A percentile compares a stretch with the other conserved stretches of the same genome.
phyloP scores from a whole-genome alignment of 225 moss, liverwort and hornwort genomes.

The Sphagnum contortum region DNA sequence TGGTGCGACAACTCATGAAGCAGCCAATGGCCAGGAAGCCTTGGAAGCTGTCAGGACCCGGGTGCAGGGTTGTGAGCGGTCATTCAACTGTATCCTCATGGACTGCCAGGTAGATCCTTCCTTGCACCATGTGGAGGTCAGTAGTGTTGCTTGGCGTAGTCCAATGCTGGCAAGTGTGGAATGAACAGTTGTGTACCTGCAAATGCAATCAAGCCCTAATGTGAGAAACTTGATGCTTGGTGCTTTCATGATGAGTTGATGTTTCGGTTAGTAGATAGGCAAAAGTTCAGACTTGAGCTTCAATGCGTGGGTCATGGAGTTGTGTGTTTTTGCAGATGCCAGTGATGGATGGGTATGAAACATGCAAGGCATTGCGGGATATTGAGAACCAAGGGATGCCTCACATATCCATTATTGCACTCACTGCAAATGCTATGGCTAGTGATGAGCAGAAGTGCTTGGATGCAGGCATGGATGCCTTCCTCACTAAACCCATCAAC shows the following conservation, averaged over 20 bases:
- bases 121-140: neutral
- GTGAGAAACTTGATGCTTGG: neutral
- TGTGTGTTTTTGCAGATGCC: slow-evolving; percentile 55
- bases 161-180: too few relatives aligned
- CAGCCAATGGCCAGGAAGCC: slow-evolving; percentile 55
- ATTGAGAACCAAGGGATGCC: slow-evolving; percentile 62
- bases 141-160: too few relatives aligned
- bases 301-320: neutral
- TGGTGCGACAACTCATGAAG: slow-evolving; percentile 59
- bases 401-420: slow-evolving; percentile 81
- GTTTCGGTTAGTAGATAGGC: neutral
- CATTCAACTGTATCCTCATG: slow-evolving; percentile 83
- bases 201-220: neutral
- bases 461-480: slow-evolving; percentile 92
- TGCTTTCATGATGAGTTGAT: neutral
- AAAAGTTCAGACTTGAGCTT: neutral
- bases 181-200: too few relatives aligned
- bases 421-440: slow-evolving; percentile 88
- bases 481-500: slow-evolving; percentile 89
- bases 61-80: slow-evolving; percentile 17
- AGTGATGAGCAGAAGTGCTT: slow-evolving; percentile 83
- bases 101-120: slow-evolving; percentile 70
- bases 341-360: slow-evolving; percentile 88
- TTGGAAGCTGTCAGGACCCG: slow-evolving; percentile 43
- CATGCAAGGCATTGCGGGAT: slow-evolving; percentile 69